Evolutionary conservation across 1,284 basidiomycete genomes (phyloP).

Genomic region (Pisolithus thermaeus): DNA sequence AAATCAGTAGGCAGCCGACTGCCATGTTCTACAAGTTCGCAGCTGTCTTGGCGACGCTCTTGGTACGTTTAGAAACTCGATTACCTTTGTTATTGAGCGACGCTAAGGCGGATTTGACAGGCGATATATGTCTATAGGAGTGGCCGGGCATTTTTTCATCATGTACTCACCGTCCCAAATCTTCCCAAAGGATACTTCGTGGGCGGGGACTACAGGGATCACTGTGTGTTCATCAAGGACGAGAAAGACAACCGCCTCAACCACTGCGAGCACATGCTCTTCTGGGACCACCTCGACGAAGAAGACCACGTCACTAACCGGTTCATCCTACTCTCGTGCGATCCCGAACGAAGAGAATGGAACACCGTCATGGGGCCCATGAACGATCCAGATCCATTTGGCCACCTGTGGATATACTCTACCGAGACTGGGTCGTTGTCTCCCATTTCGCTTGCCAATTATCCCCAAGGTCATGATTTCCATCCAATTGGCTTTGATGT

Average conservation of each 20-base stretch:
- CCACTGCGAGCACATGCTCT: slow-evolving; percentile 59
- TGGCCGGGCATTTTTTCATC: slow-evolving; percentile 33
- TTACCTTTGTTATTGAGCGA: neutral
- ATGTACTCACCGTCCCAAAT: slow-evolving; percentile 34
- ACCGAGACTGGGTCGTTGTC: slow-evolving; percentile 11
- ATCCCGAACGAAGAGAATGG: slow-evolving; percentile 49
- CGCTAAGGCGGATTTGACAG: slow-evolving; percentile 4
- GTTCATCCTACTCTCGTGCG: slow-evolving; percentile 48
- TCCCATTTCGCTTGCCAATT: slow-evolving; percentile 33
- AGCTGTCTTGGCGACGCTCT: slow-evolving; percentile 8
- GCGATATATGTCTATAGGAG: slow-evolving; percentile 33
- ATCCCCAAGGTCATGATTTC: slow-evolving; percentile 45
- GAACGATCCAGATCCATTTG: slow-evolving; percentile 42
- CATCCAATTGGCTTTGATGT: slow-evolving; percentile 54
- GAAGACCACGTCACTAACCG: slow-evolving; percentile 33
- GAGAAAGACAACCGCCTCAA: slow-evolving; percentile 32
- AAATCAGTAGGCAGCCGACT: neutral
- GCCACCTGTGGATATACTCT: slow-evolving; percentile 42
- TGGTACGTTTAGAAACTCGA: slow-evolving; percentile 9
- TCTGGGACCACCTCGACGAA: slow-evolving; percentile 49
- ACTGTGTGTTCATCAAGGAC: slow-evolving; percentile 40
- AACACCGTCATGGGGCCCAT: slow-evolving; percentile 67
- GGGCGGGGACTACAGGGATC: slow-evolving; percentile 37
- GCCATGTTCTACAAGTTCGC: slow-evolving; percentile 13
- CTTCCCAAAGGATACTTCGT: slow-evolving; percentile 46